These are phyloP conservation scores for Bolboschoenoplectus hybrid DNA, from an alignment of 202 grass and related monocot genomes.

Conservation along the genomic window DNA sequence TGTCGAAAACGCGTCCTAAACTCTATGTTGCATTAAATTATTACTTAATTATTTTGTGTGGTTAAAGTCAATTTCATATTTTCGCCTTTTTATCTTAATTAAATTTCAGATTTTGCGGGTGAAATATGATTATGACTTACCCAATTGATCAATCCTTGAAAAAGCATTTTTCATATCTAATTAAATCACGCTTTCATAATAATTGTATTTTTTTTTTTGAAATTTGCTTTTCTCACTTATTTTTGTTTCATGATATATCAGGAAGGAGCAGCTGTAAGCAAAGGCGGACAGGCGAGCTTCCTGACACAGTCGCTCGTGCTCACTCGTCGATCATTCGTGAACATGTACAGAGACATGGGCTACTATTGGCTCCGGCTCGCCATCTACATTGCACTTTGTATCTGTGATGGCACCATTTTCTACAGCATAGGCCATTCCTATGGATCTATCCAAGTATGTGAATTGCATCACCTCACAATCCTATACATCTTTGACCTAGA, in stretches of 20 bases:
- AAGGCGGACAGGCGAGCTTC: conserved; percentile 70
- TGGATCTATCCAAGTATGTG: conserved; percentile 66
- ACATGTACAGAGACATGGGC: conserved; percentile 92
- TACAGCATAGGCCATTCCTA: conserved; percentile 60
- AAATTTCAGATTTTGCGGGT: too few species aligned
- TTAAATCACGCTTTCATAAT: too few species aligned
- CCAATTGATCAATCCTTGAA: too few species aligned
- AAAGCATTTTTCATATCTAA: too few species aligned
- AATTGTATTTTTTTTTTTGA: too few species aligned
- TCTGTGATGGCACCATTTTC: conserved; percentile 85
- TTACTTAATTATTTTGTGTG: too few species aligned
- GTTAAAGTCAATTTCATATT: too few species aligned
- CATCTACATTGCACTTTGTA: conserved; percentile 73
- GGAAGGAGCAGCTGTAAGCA: conserved; percentile 53
- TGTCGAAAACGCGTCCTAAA: not conserved
- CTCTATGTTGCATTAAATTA: not conserved
- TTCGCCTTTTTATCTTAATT: too few species aligned
- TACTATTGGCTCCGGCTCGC: conserved; percentile 90
- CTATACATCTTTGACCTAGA: not conserved
- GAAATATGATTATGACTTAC: too few species aligned
- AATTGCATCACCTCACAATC: not conserved
- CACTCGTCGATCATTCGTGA: conserved; percentile 78
- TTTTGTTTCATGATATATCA: conserved; percentile 28
- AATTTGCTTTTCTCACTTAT: not conserved
- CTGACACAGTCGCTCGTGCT: conserved; percentile 65